phyloP scores from a whole-genome alignment of 306 rosid genomes.

The Calophaca sinica region DNA sequence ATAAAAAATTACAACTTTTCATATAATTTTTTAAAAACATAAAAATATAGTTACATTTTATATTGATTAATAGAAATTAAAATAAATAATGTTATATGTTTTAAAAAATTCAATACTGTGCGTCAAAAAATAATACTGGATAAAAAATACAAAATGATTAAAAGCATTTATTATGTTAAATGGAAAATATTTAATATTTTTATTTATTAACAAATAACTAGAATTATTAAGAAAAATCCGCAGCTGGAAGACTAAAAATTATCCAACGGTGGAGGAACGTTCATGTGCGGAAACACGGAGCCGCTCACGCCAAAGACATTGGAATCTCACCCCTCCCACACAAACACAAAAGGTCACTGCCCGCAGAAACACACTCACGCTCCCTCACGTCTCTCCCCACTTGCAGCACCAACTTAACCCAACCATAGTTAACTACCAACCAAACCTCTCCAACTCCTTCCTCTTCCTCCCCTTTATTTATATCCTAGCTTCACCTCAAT shows the following conservation, averaged over 20 bases:
- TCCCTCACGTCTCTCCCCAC: conserved; percentile 40
- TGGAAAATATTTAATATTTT: too few species aligned
- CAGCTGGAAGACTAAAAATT: background rate
- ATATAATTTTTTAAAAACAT: too few species aligned
- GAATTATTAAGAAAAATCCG: too few species aligned
- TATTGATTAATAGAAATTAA: too few species aligned
- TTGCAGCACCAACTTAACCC: conserved; percentile 37
- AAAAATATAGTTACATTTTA: too few species aligned
- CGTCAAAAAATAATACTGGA: too few species aligned
- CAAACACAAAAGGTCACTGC: conserved; percentile 40
- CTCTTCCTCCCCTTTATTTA: conserved; percentile 46
- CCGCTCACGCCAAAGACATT: conserved; percentile 88
- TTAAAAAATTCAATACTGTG: too few species aligned
- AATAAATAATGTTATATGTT: too few species aligned
- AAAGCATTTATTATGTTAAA: too few species aligned
- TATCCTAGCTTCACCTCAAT: conserved; percentile 20
- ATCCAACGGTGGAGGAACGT: conserved; percentile 88
- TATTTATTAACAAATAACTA: too few species aligned
- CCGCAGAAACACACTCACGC: conserved; percentile 39
- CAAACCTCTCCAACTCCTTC: background rate
- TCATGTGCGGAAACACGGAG: conserved; percentile 99
- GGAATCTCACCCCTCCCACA: conserved; percentile 72
- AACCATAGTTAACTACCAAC: conserved; percentile 59
- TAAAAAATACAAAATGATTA: too few species aligned
- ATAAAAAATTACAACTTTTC: too few species aligned